Evolutionary conservation across 352 stramenopile genomes (phyloP), one percentile per base, ranked within the genome.

Genomic region (Pseudoperonospora humuli): DNA sequence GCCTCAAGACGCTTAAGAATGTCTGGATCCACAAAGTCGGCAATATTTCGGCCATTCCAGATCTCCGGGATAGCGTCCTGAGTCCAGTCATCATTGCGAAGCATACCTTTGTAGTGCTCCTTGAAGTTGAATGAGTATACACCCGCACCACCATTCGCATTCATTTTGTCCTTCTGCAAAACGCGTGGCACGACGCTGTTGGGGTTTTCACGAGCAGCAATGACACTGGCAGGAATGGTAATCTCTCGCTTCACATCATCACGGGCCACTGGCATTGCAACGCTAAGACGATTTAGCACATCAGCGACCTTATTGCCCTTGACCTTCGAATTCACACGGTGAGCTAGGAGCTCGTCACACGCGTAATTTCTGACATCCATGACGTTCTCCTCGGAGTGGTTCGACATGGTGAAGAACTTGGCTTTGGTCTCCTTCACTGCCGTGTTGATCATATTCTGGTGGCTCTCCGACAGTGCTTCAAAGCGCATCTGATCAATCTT

Each of bases 1-100:
- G 85, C 78, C 11, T 90, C 86, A 24, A 99, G 81, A 53, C 93
- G 95, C 43, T 90, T 93, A 34, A 98, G 86, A 64, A 99, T 99
- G 26, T 99, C 95, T 7, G 95, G 79, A 60, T 99, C 97, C 37
- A 99, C 80, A 67, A 97, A 99, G 67, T 99, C 97, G 36, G 90
- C 84, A 77, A 99, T 95, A 70, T 99, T 99, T 74, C 98, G 99
- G 51, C 97, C 97, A 67, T 99, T 97, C 74, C 98, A 96, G 64
- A 99, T 99, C 70, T 99, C 92, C 4, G 97, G 97, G 45, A 99
- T 97, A 26, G 85, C 74, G 65, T 99, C 97, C 59, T 93, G 95
- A 29, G 85, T 88, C 93, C 95, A 99, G 35, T 97, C 89, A 37
- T 98, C 92, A 54, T 95, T 86, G 67, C 94, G 81, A 39, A 98